Base-by-base conservation (phyloP, 257 asterid genomes). In the Knoxia roxburghii region DNA sequence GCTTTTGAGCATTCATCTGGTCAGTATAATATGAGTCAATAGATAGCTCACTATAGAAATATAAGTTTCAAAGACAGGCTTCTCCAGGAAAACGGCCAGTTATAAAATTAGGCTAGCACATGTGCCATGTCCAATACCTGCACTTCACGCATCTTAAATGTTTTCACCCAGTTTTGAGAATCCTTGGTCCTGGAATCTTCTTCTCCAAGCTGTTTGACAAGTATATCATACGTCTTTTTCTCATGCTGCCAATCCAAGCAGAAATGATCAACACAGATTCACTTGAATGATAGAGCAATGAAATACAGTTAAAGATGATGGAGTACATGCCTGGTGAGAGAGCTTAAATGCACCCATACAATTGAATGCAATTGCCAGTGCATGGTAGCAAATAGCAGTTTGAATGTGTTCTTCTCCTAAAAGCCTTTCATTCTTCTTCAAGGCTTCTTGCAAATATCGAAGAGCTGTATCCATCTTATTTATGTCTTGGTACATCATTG, bases 361-460 rank as follows among this genome's bases (percentile, higher is more conserved):
- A 74, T 94, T 90, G 61, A 84, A 90, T 20, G 96, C 95, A 67
- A 94, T 90, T 32, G 99, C 96, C 74, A 94, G 63, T 65, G 99
- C 97, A 83, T 94, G 99, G 82, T 90, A 88, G 80, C 97, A 90
- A n/a, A 88, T 96, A 32, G 99, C 99, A 65, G 99, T 94, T 79
- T 90, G 99, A 79, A 90, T 90, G 65, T 94, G 97, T 67, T 88
- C 97, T 82, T 84, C 86, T 68, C 99, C 99, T 18, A 94, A 75
- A 68, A 94, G 84, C 64, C 90, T 82, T 75, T 88, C 88, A 45
- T 90, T 94, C 86, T 85, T 90, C 41, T 88, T 86, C 87, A 90
- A 75, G 49, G 99, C 99, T 80, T 88, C 97, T 82, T 93, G 97
- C 63, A 93, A 76, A 73, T 90, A 93, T 69, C 97, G 87, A 75